A percentile compares a stretch with the other conserved stretches of the same genome.
phyloP scores from a whole-genome alignment of 2,329 filamentous ascomycete species.

The Beauveria scarabaeidicola region DNA sequence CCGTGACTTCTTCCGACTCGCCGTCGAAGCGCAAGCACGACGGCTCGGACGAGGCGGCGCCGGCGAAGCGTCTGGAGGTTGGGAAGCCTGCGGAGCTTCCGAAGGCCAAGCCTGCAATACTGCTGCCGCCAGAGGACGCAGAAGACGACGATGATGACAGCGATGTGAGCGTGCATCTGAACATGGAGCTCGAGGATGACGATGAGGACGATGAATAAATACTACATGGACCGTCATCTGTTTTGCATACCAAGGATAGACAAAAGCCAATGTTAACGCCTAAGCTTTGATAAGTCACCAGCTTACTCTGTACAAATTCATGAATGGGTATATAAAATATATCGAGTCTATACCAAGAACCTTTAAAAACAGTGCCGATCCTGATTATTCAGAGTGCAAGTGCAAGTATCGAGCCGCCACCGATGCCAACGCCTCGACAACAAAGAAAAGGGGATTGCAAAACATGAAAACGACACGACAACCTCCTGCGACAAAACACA shows the following conservation, averaged over 20 bases:
- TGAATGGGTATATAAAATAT: slow-evolving; percentile 1
- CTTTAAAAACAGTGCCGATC: neutral
- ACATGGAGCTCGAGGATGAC: slow-evolving; percentile 50
- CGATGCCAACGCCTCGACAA: neutral
- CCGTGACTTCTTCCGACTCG: slow-evolving; percentile 14
- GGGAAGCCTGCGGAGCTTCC: slow-evolving; percentile 22
- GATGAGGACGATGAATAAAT: slow-evolving; percentile 25
- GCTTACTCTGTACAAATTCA: neutral
- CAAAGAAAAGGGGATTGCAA: neutral
- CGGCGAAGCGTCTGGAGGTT: slow-evolving; percentile 33
- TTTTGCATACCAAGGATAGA: slow-evolving; percentile 6
- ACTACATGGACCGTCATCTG: neutral
- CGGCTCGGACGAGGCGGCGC: slow-evolving; percentile 22
- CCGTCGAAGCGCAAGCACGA: slow-evolving; percentile 34
- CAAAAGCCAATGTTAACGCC: neutral
- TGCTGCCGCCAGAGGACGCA: slow-evolving; percentile 15
- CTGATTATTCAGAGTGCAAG: neutral
- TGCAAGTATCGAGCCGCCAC: neutral
- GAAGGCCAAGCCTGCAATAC: slow-evolving; percentile 12
- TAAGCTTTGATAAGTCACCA: neutral
- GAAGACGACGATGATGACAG: slow-evolving; percentile 36
- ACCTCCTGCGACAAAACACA: neutral
- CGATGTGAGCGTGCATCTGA: slow-evolving; percentile 49
- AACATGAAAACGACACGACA: neutral
- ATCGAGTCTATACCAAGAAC: neutral